phyloP scores from a whole-genome alignment of 148 eudicot species.

The Limonium bicolor region DNA sequence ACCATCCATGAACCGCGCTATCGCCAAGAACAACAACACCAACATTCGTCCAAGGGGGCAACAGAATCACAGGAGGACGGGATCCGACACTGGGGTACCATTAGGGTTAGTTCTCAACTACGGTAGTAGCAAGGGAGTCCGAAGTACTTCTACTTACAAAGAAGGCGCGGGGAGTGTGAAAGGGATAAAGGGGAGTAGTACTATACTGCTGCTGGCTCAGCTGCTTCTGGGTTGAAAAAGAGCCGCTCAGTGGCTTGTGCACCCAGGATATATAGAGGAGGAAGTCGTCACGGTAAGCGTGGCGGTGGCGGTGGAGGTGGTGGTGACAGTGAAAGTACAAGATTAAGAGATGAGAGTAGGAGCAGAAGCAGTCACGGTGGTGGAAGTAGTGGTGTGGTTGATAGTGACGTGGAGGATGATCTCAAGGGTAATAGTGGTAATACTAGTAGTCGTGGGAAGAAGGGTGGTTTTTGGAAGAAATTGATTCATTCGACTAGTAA shows the following conservation, averaged over 20 bases:
- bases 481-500: constrained; percentile 30
- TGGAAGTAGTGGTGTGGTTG: not conserved
- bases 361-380: not conserved
- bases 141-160: too few species aligned
- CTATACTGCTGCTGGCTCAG: too few species aligned
- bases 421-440: not conserved
- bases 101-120: constrained; percentile 6
- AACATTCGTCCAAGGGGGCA: too few species aligned
- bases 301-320: too few species aligned
- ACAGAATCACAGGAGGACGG: constrained; percentile 7
- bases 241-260: constrained; percentile 24
- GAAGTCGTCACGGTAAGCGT: too few species aligned
- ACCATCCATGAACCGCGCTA: too few species aligned
- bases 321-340: too few species aligned
- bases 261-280: not conserved
- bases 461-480: constrained; percentile 46
- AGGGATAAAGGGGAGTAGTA: too few species aligned
- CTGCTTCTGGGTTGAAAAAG: constrained; percentile 12
- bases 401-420: not conserved
- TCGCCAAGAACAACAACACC: too few species aligned
- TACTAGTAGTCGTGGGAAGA: too few species aligned
- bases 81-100: constrained; percentile 1
- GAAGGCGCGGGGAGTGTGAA: too few species aligned
- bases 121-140: not conserved
- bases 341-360: too few species aligned